Conservation (phyloP, 768 basidiomycete species). For the Cytidiella melzeri region DNA sequence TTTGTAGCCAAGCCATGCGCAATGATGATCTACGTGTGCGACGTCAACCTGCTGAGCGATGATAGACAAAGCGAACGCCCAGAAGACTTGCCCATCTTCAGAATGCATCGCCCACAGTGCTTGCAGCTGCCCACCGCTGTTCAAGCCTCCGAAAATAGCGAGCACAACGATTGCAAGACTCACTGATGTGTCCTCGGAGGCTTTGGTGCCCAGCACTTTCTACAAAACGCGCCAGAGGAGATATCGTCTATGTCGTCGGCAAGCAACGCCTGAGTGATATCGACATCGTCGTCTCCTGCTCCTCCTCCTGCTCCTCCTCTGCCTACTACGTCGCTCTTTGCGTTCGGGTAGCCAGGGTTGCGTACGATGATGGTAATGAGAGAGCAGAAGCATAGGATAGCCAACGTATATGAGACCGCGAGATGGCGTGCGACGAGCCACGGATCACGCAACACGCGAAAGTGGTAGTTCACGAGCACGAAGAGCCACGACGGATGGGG, state of each 20-base stretch:
- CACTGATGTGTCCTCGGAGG: slow-evolving; percentile 82
- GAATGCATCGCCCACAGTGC: slow-evolving; percentile 65
- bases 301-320: slow-evolving; percentile 16
- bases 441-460: slow-evolving; percentile 44
- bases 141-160: slow-evolving; percentile 22
- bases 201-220: slow-evolving; percentile 74
- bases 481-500: slow-evolving; percentile 73
- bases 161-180: background rate
- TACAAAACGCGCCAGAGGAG: slow-evolving; percentile 64
- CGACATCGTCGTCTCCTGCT: slow-evolving; percentile 31
- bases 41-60: background rate
- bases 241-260: slow-evolving; percentile 41
- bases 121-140: slow-evolving; percentile 10
- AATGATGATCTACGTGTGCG: slow-evolving; percentile 67
- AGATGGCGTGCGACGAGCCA: slow-evolving; percentile 48
- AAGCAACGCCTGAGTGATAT: slow-evolving; percentile 58
- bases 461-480: slow-evolving; percentile 62
- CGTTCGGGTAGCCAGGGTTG: slow-evolving; percentile 56
- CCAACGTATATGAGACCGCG: slow-evolving; percentile 53
- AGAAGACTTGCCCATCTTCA: slow-evolving; percentile 68
- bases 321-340: slow-evolving; percentile 22
- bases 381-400: slow-evolving; percentile 65
- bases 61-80: background rate
- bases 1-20: slow-evolving; percentile 73
- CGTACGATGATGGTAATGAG: slow-evolving; percentile 66